Conservation (phyloP, 2,329 filamentous ascomycete genomes). For the Endothia cerciana region DNA sequence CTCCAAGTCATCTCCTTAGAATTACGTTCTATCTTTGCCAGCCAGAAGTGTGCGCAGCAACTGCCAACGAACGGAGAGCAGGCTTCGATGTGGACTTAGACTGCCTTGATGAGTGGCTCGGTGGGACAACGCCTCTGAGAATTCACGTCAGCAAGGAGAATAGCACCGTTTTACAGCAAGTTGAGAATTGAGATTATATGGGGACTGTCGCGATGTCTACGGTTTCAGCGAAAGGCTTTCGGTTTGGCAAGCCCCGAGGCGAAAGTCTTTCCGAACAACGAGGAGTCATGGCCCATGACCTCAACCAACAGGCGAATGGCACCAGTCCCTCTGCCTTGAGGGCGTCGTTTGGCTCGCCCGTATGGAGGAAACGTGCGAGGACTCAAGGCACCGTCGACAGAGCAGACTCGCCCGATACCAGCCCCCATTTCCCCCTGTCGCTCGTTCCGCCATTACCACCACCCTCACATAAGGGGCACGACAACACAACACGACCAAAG, state of each 20-base stretch:
- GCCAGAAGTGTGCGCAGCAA: background rate
- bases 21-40: background rate
- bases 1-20: background rate
- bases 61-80: background rate
- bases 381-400: constrained; percentile 18
- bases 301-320: constrained; percentile 17
- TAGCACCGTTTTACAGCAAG: background rate
- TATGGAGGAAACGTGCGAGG: constrained; percentile 28
- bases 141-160: constrained; percentile 6
- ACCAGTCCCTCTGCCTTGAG: constrained; percentile 8
- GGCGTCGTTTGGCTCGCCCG: constrained; percentile 17
- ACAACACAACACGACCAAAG: constrained; percentile 18
- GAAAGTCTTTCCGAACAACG: constrained; percentile 37
- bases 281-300: constrained; percentile 30
- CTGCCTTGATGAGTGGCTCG: background rate
- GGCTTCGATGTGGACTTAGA: background rate
- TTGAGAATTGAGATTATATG: background rate
- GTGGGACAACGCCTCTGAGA: background rate
- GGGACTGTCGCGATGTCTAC: constrained; percentile 22
- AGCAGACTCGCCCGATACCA: constrained; percentile 2
- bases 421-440: constrained; percentile 14
- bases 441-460: constrained; percentile 26
- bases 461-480: constrained; percentile 13
- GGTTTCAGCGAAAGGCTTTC: constrained; percentile 37
- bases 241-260: constrained; percentile 41